Conservation (phyloP, 1,284 basidiomycete species). For the Wolfiporia cocos region DNA sequence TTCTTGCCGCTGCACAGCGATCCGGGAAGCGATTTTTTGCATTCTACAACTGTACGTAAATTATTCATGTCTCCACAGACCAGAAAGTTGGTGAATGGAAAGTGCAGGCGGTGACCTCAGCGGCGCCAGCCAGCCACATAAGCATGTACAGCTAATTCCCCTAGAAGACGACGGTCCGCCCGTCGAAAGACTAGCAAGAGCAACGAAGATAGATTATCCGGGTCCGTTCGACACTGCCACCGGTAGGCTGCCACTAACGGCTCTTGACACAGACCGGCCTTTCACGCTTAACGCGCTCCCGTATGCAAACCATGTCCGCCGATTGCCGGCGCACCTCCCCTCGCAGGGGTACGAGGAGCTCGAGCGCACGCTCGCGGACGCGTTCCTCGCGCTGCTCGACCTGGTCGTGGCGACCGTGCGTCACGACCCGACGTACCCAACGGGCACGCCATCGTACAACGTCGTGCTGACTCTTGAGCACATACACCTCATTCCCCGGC, state of each 20-base stretch:
- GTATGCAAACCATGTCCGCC: slow-evolving; percentile 76
- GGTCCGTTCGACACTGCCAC: slow-evolving; percentile 34
- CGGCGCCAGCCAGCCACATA: slow-evolving; percentile 84
- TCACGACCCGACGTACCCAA: slow-evolving; percentile 52
- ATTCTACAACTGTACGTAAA: slow-evolving; percentile 75
- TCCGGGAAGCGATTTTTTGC: slow-evolving; percentile 58
- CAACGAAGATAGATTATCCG: slow-evolving; percentile 50
- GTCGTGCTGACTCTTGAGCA: slow-evolving; percentile 79
- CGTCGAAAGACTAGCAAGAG: slow-evolving; percentile 61
- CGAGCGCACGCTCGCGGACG: slow-evolving; percentile 49
- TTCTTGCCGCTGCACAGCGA: slow-evolving; percentile 65
- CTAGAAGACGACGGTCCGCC: slow-evolving; percentile 62
- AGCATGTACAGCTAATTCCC: slow-evolving; percentile 82
- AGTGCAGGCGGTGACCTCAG: slow-evolving; percentile 65
- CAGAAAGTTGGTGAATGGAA: background rate
- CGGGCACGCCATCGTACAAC: slow-evolving; percentile 73
- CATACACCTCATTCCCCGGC: slow-evolving; percentile 77
- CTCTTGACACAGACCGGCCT: slow-evolving; percentile 50
- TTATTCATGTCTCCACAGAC: background rate
- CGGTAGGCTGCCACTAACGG: background rate
- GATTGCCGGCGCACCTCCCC: slow-evolving; percentile 49
- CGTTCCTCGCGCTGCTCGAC: slow-evolving; percentile 75
- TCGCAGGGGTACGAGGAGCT: slow-evolving; percentile 41
- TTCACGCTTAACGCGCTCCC: slow-evolving; percentile 64
- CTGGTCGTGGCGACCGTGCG: slow-evolving; percentile 73